These are phyloP conservation scores for Phoma herbarum DNA, from an alignment of 2,329 filamentous ascomycete species.

Conservation along the genomic window DNA sequence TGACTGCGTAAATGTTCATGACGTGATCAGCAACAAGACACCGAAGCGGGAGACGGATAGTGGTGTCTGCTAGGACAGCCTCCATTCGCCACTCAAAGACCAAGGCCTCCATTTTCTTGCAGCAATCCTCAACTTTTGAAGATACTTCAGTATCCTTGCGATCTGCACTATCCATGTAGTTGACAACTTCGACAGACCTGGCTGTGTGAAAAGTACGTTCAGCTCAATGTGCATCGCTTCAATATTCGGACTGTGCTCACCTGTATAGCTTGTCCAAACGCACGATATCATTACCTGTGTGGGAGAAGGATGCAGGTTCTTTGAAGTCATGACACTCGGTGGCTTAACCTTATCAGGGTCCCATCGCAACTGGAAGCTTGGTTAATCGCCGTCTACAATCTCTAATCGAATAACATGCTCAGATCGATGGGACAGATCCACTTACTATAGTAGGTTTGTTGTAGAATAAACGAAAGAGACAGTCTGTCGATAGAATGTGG, in stretches of 20 bases:
- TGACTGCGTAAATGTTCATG: neutral
- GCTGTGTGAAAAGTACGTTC: neutral
- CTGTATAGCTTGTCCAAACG: neutral
- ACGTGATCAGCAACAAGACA: neutral
- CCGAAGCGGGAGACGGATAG: neutral
- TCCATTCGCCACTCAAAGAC: neutral
- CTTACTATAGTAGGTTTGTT: neutral
- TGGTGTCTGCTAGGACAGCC: neutral
- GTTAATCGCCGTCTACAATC: neutral
- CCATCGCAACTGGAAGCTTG: neutral
- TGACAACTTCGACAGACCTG: neutral
- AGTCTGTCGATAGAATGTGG: neutral
- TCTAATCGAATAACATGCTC: neutral
- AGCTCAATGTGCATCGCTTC: neutral
- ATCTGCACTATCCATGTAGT: neutral
- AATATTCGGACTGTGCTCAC: neutral
- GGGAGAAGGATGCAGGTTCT: neutral
- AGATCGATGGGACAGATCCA: neutral
- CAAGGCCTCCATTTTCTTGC: neutral
- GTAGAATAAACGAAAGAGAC: neutral
- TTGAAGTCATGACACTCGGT: neutral
- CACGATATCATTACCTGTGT: neutral
- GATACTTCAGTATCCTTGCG: neutral
- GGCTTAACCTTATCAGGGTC: neutral
- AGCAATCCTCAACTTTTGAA: neutral